phyloP scores from a whole-genome alignment of 1,139 yeast genomes.

The Suhomyces anneliseae region DNA sequence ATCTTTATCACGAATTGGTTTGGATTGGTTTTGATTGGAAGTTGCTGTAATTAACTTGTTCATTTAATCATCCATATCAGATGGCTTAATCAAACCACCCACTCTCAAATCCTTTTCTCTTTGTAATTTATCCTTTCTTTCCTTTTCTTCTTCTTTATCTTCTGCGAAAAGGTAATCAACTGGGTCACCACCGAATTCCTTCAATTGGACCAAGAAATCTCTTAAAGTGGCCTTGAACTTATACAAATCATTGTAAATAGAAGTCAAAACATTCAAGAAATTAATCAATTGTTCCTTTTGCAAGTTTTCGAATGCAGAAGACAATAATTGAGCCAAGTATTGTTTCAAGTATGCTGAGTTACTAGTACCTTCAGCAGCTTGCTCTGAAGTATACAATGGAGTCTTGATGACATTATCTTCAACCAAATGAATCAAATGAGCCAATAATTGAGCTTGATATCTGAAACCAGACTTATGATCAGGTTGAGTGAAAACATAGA shows the following conservation, averaged over 20 bases:
- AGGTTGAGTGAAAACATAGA: conserved; percentile 91
- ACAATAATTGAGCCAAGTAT: conserved; percentile 77
- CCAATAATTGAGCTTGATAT: conserved; percentile 80
- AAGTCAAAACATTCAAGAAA: conserved; percentile 75
- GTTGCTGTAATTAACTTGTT: too few relatives aligned
- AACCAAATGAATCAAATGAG: conserved; percentile 81
- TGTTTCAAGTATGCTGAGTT: conserved; percentile 79
- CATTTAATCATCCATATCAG: conserved; percentile 78
- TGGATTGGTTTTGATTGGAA: not conserved
- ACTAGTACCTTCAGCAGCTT: conserved; percentile 81
- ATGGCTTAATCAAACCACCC: conserved; percentile 93
- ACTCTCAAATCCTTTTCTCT: conserved; percentile 82
- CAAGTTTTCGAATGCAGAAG: conserved; percentile 87
- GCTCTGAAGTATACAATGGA: conserved; percentile 72
- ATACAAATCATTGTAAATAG: conserved; percentile 68
- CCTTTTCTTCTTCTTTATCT: conserved; percentile 77
- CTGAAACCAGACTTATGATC: conserved; percentile 97
- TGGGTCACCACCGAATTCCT: conserved; percentile 92
- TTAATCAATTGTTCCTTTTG: conserved; percentile 78
- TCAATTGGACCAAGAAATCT: conserved; percentile 94
- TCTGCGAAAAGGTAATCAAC: conserved; percentile 94
- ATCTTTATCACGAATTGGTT: not conserved
- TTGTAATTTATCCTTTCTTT: conserved; percentile 67
- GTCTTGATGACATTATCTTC: conserved; percentile 71
- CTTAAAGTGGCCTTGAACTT: conserved; percentile 85